Base-by-base conservation (phyloP, 2,329 filamentous ascomycete species). In the Clarireedia monteithiana region DNA sequence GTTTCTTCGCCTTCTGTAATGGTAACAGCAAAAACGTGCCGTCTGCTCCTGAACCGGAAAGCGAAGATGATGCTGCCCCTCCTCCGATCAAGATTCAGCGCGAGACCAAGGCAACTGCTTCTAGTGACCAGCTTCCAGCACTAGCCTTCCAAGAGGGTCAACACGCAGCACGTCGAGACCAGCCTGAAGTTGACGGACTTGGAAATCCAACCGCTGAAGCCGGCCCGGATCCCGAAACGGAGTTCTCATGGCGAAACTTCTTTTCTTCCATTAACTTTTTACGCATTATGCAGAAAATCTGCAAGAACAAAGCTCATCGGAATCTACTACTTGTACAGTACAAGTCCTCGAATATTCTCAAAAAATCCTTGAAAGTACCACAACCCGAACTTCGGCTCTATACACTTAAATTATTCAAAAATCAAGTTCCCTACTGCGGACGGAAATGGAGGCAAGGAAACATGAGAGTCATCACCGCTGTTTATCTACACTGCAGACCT, bases 401-500 rank as follows among this genome's bases (percentile, higher is more conserved):
- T 75, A 96, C 94, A 0, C 82, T 99, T 64, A 99, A 99, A 73
- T 80, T 99, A 0, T 97, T 97, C 84, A 99, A 99, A 73, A 94
- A 91, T 59, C 94, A 99, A 72, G 94, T 99, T 4, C 94, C 94
- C 1, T 99, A 96, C 76, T 97, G 92, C 71, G 92, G 94, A 23
- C 86, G 94, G 45, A 99, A 99, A 74, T 99, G 94, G 94, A 85
- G 94, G 14, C 94, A 97, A 74, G 85, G 85, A 64, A 97, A 99
- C 72, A 99, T 99, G 94, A 88, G 92, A 55, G 91, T 97, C 67
- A 99, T 99, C 68, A 99, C 94, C 0, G 91, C 91, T 3, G 89
- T 99, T 1, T 99, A 96, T 71, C 77, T 99, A 49, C 89, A 96
- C 73, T 96, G 92, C 68, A 81, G 91, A 6, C 92, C 92, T 0